Evolutionary conservation across 148 eudicot species (phyloP).

Genomic region (Rhododendron kiyosumense): DNA sequence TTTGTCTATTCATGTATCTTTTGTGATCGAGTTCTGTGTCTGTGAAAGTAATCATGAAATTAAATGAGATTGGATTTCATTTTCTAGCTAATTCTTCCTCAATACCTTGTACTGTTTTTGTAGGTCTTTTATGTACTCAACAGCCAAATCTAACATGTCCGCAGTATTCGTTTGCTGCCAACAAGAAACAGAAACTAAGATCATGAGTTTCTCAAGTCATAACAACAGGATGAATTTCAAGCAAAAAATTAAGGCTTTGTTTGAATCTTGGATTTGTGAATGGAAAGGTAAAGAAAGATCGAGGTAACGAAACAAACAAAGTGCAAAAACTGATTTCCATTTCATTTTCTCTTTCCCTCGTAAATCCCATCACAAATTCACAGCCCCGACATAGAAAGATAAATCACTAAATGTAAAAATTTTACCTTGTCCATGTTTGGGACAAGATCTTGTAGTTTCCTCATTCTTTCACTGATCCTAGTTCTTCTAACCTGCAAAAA

Average conservation of each 20-base stretch:
- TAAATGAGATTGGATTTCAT: not conserved
- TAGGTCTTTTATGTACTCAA: slow-evolving; percentile 72
- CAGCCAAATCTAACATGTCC: slow-evolving; percentile 86
- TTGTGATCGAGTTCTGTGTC: not conserved
- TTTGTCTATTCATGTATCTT: not conserved
- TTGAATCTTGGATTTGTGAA: not conserved
- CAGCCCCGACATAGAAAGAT: not conserved
- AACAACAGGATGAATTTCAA: not conserved
- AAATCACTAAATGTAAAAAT: not conserved
- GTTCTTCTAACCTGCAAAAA: slow-evolving; percentile 65
- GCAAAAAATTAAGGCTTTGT: not conserved
- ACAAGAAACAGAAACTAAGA: slow-evolving; percentile 1
- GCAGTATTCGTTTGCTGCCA: slow-evolving; percentile 87
- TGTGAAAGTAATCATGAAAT: not conserved
- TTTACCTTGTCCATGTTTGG: slow-evolving; percentile 96
- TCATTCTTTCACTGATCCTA: slow-evolving; percentile 84
- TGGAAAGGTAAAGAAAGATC: not conserved
- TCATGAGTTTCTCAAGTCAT: slow-evolving; percentile 3
- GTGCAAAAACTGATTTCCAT: not conserved
- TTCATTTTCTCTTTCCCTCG: not conserved
- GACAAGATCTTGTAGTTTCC: slow-evolving; percentile 83
- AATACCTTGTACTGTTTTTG: slow-evolving; percentile 66
- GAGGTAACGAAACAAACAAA: not conserved
- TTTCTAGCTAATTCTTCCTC: not conserved
- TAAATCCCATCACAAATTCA: not conserved